These are phyloP conservation scores for Truncatella angustata DNA, from an alignment of 2,329 filamentous ascomycete species.

Conservation along the genomic window DNA sequence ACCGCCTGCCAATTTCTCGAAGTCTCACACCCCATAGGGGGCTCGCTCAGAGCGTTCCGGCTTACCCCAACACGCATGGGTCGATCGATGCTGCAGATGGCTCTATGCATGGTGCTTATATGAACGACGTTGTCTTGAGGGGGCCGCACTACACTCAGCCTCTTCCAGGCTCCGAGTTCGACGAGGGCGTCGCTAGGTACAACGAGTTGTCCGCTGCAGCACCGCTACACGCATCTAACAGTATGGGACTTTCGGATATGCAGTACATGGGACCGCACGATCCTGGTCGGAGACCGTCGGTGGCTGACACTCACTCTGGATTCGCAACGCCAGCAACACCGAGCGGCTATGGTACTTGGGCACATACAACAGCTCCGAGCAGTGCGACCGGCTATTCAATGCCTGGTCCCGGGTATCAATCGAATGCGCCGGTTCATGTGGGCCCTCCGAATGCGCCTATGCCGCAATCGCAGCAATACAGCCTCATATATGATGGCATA, in stretches of 20 bases:
- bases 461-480: neutral
- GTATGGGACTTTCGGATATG: slow-evolving; percentile 5
- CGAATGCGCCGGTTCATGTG: neutral
- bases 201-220: slow-evolving; percentile 1
- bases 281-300: slow-evolving; percentile 1
- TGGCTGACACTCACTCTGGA: neutral
- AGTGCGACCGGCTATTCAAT: slow-evolving; percentile 2
- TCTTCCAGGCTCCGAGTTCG: slow-evolving; percentile 42
- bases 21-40: slow-evolving; percentile 35
- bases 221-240: slow-evolving; percentile 2
- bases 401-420: neutral
- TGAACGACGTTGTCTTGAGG: slow-evolving; percentile 42
- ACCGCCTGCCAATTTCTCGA: slow-evolving; percentile 31
- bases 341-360: neutral
- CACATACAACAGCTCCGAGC: neutral
- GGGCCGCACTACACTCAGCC: slow-evolving; percentile 37
- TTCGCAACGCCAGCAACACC: slow-evolving; percentile 2
- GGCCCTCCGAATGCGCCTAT: neutral
- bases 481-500: neutral
- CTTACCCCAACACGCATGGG: slow-evolving; percentile 34
- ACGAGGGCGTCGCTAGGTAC: slow-evolving; percentile 30
- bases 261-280: slow-evolving; percentile 6
- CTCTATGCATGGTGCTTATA: slow-evolving; percentile 17
- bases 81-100: slow-evolving; percentile 19
- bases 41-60: slow-evolving; percentile 31